Evolutionary conservation across 805 yeast species (phyloP).

Genomic region (Suhomyces pyralidae): DNA sequence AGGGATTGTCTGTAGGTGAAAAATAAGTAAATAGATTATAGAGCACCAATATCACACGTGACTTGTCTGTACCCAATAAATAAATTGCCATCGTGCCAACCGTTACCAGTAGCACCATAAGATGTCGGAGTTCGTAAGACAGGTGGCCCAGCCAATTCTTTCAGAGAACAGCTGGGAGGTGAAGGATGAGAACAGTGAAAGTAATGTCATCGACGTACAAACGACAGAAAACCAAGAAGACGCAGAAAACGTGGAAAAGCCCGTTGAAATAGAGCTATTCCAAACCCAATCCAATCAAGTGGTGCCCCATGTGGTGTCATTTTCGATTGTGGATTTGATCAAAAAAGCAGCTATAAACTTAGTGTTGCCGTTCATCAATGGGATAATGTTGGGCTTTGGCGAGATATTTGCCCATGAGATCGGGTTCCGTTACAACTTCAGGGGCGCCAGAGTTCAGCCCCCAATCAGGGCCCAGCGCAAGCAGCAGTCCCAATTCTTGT

Average conservation of each 20-base stretch:
- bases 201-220: not conserved
- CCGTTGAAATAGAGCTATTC: not conserved
- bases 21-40: slow-evolving; percentile 5
- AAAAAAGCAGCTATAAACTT: slow-evolving; percentile 67
- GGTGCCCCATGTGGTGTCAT: slow-evolving; percentile 2
- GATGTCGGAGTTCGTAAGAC: not conserved
- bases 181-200: not conserved
- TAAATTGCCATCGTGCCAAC: not conserved
- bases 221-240: not conserved
- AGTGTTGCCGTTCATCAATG: slow-evolving; percentile 84
- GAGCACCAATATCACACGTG: not conserved
- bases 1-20: slow-evolving; percentile 66
- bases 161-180: not conserved
- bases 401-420: slow-evolving; percentile 92
- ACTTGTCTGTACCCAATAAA: not conserved
- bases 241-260: not conserved
- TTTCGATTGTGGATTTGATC: slow-evolving; percentile 38
- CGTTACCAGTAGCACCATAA: not conserved
- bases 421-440: slow-evolving; percentile 76
- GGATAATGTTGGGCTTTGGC: slow-evolving; percentile 94
- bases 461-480: slow-evolving; percentile 26
- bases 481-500: slow-evolving; percentile 10
- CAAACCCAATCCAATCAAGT: not conserved
- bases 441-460: slow-evolving; percentile 61
- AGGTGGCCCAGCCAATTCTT: not conserved